Evolutionary conservation across 495 filamentous ascomycete species (phyloP).

Genomic region (Pseudomonodictys pantanalensis): DNA sequence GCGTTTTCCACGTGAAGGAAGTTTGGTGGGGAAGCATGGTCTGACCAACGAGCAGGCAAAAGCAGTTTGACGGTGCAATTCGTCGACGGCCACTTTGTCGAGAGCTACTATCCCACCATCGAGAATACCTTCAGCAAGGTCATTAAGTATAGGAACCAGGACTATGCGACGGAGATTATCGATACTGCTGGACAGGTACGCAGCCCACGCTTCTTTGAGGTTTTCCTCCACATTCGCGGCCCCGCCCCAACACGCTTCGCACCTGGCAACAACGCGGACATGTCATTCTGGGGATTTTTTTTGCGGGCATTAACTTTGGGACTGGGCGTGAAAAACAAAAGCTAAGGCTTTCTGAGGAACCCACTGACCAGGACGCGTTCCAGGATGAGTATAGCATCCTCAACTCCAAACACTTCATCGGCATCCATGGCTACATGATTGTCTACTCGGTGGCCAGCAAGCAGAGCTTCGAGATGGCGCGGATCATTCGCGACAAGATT

Average conservation of each 20-base stretch:
- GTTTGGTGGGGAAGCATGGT: background rate
- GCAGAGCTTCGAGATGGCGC: conserved; percentile 95
- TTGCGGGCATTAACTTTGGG: background rate
- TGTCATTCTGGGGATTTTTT: too few relatives aligned
- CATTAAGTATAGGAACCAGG: conserved; percentile 86
- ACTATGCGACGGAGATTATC: conserved; percentile 95
- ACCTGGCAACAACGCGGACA: too few relatives aligned
- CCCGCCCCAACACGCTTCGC: background rate
- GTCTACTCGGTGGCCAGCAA: conserved; percentile 92
- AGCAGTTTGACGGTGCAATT: conserved; percentile 96
- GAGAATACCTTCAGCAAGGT: conserved; percentile 97
- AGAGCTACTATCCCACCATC: conserved; percentile 98
- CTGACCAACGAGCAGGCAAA: conserved; percentile 63
- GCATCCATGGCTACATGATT: conserved; percentile 98
- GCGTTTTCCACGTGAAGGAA: background rate
- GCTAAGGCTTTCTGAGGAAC: conserved; percentile 11
- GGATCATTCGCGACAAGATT: conserved; percentile 94
- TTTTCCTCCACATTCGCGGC: conserved; percentile 25
- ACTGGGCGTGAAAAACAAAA: background rate
- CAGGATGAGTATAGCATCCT: conserved; percentile 98
- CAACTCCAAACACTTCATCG: conserved; percentile 98
- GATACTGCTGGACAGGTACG: conserved; percentile 94
- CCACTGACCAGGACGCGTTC: conserved; percentile 20
- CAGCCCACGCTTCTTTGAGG: background rate
- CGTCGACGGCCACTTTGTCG: conserved; percentile 96